Base-by-base conservation (phyloP, 2,329 filamentous ascomycete genomes). In the Tolypocladium tropicale region DNA sequence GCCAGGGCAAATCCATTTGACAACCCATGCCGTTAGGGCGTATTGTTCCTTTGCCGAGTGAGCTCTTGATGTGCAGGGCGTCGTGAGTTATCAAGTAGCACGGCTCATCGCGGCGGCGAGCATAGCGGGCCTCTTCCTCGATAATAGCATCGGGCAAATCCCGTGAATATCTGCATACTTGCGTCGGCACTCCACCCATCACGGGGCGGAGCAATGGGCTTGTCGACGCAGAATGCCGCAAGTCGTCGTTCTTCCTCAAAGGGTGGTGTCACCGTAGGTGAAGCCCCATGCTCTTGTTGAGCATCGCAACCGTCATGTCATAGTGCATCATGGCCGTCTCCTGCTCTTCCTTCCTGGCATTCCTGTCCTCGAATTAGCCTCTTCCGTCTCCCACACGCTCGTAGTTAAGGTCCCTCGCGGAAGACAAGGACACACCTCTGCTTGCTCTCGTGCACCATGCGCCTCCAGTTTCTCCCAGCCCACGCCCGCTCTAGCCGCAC, bases 271-370 rank as follows among this genome's bases (percentile, higher is more conserved):
- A 82, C 57, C 80, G 77, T 57, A 86, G 67, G 65, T 85, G 88
- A 46, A 89, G 66, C 1, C 81, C 80, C 84, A 91, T 85, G 7
- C 78, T 84, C 66, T 86, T 82, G 65, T 92, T 91, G 55, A 92
- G 74, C 86, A 88, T 88, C 21, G 76, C 78, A 52, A 92, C 67
- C 9, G 85, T 89, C 72, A 81, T 81, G 55, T 90, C 80, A 66
- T 88, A 89, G 63, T 86, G 80, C 51, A 77, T 74, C 66, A 78
- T 85, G 7, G 76, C 70, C 53, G 65, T 64, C 28, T 58, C 52
- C 33, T 63, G 58, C 46, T 65, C 59, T 41, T 62, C 49, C 43
- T 59, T 59, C 36, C 63, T 53, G 16, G 57, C 56, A 33, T 59
- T 28, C 23, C 65, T 67, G 37, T 16, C 28, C 28, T 14, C 46